Conservation (phyloP, 2,329 filamentous ascomycete species). For the Paecilomyces fulvus region DNA sequence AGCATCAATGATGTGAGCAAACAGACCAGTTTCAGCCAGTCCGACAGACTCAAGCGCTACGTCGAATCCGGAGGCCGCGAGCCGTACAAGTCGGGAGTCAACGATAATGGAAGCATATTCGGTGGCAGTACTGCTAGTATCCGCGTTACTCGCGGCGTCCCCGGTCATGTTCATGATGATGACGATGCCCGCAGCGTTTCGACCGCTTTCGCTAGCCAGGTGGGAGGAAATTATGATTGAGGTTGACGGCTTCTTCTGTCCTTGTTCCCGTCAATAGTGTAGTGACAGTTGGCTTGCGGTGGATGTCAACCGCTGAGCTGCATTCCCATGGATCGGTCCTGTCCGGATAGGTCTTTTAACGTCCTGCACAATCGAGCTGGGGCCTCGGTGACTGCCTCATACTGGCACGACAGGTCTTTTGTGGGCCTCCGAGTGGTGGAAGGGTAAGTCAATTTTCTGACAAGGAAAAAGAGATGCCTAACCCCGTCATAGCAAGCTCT, state of each 20-base stretch:
- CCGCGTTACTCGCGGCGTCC: slow-evolving; percentile 38
- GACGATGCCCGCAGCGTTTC: slow-evolving; percentile 95
- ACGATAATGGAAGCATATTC: slow-evolving; percentile 57
- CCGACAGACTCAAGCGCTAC: slow-evolving; percentile 87
- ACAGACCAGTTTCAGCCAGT: slow-evolving; percentile 67
- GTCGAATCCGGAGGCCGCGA: slow-evolving; percentile 74
- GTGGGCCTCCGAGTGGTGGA: neutral
- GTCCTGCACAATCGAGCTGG: neutral
- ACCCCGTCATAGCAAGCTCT: neutral
- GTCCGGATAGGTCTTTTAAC: neutral
- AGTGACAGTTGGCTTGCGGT: neutral
- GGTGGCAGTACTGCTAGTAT: slow-evolving; percentile 50
- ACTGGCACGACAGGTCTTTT: neutral
- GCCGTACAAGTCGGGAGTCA: slow-evolving; percentile 41
- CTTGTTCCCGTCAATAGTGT: slow-evolving; percentile 3
- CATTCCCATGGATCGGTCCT: neutral
- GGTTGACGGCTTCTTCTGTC: slow-evolving; percentile 4
- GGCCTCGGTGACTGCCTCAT: neutral
- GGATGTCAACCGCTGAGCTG: slow-evolving; percentile 1
- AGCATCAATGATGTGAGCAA: slow-evolving; percentile 64
- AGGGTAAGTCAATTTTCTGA: neutral
- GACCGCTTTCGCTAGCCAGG: slow-evolving; percentile 92
- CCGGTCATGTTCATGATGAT: slow-evolving; percentile 50
- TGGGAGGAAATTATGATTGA: slow-evolving; percentile 62
- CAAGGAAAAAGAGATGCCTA: neutral